Percentiles rank a stretch among this genome's conserved stretches.
These are phyloP conservation scores for Proliferodiscus dingleyae DNA, from an alignment of 2,329 filamentous ascomycete species.

Conservation along the genomic window DNA sequence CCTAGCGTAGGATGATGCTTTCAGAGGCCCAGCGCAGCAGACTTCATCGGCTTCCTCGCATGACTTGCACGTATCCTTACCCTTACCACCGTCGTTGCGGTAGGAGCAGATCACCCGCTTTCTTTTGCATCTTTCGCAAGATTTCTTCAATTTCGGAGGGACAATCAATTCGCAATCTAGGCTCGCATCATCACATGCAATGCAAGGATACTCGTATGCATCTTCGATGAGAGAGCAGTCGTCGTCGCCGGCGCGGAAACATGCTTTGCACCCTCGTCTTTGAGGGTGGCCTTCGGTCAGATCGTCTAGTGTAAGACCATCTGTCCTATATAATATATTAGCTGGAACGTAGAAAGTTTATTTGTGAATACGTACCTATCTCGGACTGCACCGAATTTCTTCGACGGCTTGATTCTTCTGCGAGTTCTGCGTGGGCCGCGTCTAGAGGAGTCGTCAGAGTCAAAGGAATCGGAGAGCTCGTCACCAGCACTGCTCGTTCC, in stretches of 20 bases:
- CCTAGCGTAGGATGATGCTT: conserved; percentile 2
- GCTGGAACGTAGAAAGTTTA: background rate
- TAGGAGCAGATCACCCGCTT: conserved; percentile 20
- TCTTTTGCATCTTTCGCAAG: conserved; percentile 21
- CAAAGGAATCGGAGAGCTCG: background rate
- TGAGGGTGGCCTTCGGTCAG: conserved; percentile 21
- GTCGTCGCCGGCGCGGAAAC: conserved; percentile 21
- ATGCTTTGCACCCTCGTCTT: conserved; percentile 25
- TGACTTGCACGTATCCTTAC: conserved; percentile 14
- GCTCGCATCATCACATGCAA: conserved; percentile 20
- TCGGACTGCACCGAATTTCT: background rate
- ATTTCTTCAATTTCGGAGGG: conserved; percentile 17
- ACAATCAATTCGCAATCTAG: conserved; percentile 22
- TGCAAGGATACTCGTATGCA: conserved; percentile 22
- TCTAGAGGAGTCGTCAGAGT: conserved; percentile 5
- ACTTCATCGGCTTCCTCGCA: conserved; percentile 14
- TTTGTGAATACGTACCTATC: conserved; percentile 1
- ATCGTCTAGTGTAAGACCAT: conserved; percentile 19
- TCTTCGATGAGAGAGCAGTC: conserved; percentile 23
- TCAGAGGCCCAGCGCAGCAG: conserved; percentile 19
- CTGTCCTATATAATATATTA: conserved; percentile 12
- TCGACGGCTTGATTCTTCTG: conserved; percentile 1
- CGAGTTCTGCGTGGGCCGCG: conserved; percentile 2
- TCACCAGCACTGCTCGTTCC: conserved; percentile 2
- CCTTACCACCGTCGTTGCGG: conserved; percentile 16